A percentile compares a stretch with the other conserved stretches of the same genome.
Evolutionary conservation across 441 rosid species (phyloP).

Genomic region (Adansonia rubrostipa): DNA sequence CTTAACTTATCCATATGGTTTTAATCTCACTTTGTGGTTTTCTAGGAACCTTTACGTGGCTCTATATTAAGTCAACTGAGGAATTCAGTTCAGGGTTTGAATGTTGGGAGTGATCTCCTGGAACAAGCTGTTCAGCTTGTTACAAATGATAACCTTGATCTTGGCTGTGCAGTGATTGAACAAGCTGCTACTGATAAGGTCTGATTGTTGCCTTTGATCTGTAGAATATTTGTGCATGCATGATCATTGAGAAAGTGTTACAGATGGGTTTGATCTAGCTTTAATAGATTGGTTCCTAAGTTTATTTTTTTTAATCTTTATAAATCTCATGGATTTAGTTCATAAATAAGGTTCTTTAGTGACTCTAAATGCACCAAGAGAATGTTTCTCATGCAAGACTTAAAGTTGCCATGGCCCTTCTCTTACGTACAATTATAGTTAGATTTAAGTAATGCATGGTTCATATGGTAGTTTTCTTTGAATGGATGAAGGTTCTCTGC

Average conservation of each 20-base stretch:
- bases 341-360: conserved; percentile 7
- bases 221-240: not conserved
- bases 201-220: not conserved
- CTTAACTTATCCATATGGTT: conserved; percentile 12
- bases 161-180: conserved; percentile 98
- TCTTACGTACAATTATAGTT: not conserved
- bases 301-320: not conserved
- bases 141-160: conserved; percentile 98
- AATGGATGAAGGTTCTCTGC: not conserved
- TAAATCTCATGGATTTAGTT: conserved; percentile 1
- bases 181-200: conserved; percentile 99
- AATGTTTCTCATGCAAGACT: conserved; percentile 1
- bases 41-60: conserved; percentile 89
- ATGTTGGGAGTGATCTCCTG: conserved; percentile 62
- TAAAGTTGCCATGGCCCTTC: conserved; percentile 16
- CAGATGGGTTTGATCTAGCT: not conserved
- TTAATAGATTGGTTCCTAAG: not conserved
- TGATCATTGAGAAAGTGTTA: not conserved
- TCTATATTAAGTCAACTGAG: conserved; percentile 90
- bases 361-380: not conserved
- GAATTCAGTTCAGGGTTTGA: conserved; percentile 76
- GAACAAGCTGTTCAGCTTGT: conserved; percentile 97
- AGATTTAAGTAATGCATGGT: not conserved
- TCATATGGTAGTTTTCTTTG: conserved; percentile 2
- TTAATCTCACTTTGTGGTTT: conserved; percentile 33